phyloP scores from a whole-genome alignment of 768 basidiomycete genomes.

The Lactarius sanguifluus region DNA sequence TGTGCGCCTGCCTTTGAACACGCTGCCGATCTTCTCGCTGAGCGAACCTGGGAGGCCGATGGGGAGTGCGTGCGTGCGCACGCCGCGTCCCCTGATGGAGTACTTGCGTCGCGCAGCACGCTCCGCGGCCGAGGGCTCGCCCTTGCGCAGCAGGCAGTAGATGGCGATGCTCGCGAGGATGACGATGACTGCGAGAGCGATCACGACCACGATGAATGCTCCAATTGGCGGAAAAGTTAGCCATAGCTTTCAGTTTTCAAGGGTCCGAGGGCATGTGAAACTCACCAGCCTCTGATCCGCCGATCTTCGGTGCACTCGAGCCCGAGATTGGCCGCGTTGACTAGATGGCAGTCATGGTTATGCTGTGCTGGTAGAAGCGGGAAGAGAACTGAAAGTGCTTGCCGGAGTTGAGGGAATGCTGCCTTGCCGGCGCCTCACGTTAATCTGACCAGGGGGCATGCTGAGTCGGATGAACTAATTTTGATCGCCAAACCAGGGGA shows the following conservation, averaged over 20 bases:
- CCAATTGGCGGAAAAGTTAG: not conserved
- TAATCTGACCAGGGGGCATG: not conserved
- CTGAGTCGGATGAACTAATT: not conserved
- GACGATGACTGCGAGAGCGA: slow-evolving; percentile 54
- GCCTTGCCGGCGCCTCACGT: slow-evolving; percentile 6
- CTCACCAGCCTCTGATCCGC: slow-evolving; percentile 28
- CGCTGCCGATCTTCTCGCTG: slow-evolving; percentile 25
- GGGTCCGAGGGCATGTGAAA: not conserved
- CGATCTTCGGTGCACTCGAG: slow-evolving; percentile 21
- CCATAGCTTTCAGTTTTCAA: not conserved
- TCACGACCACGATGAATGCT: slow-evolving; percentile 58
- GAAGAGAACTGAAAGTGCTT: slow-evolving; percentile 6
- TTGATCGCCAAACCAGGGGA: not conserved
- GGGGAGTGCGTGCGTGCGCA: slow-evolving; percentile 24
- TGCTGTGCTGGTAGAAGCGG: not conserved
- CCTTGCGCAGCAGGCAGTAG: slow-evolving; percentile 54
- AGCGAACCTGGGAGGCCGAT: slow-evolving; percentile 28
- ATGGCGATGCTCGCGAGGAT: slow-evolving; percentile 52
- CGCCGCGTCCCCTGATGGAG: slow-evolving; percentile 22
- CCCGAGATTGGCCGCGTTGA: not conserved
- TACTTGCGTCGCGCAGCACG: slow-evolving; percentile 36
- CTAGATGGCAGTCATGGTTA: slow-evolving; percentile 11
- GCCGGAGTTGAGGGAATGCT: slow-evolving; percentile 2
- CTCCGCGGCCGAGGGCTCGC: slow-evolving; percentile 45
- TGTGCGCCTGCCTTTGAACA: slow-evolving; percentile 26